Evolutionary conservation across 345 rosid species (phyloP).

Genomic region (Eutrema yunnanense): DNA sequence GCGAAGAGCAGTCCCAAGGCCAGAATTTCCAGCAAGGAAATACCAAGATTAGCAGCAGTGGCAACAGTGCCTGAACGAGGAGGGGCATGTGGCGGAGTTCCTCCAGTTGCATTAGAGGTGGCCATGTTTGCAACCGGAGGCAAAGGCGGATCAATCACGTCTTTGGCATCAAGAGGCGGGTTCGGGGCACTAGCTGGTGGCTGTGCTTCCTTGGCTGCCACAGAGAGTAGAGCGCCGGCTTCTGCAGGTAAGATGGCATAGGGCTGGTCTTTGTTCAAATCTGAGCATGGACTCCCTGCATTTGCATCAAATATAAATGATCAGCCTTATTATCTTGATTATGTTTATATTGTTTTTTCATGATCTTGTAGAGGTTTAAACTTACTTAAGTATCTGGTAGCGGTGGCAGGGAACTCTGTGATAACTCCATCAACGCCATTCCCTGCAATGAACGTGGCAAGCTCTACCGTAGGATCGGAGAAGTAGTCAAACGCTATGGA

Average conservation of each 20-base stretch:
- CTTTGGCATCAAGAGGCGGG: conserved; percentile 44
- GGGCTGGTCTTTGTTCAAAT: conserved; percentile 19
- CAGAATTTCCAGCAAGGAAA: conserved; percentile 32
- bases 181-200: conserved; percentile 37
- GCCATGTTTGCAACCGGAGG: conserved; percentile 45
- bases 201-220: conserved; percentile 18
- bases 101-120: neutral
- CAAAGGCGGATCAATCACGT: conserved; percentile 74
- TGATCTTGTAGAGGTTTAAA: neutral
- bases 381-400: conserved; percentile 67
- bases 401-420: conserved; percentile 80
- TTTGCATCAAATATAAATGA: conserved; percentile 26
- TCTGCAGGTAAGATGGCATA: conserved; percentile 44
- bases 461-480: conserved; percentile 61
- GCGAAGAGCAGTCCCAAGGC: conserved; percentile 27
- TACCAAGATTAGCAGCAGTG: conserved; percentile 29
- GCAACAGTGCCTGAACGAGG: conserved; percentile 25
- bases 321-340: neutral
- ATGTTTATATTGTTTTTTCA: neutral
- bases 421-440: conserved; percentile 55
- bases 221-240: conserved; percentile 37
- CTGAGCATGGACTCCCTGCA: conserved; percentile 66
- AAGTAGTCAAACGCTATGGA: conserved; percentile 60
- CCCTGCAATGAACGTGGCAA: conserved; percentile 54
- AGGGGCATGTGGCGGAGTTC: conserved; percentile 6